These are phyloP conservation scores for Uromyces viciae-fabae DNA, from an alignment of 1,284 basidiomycete species.

Conservation along the genomic window DNA sequence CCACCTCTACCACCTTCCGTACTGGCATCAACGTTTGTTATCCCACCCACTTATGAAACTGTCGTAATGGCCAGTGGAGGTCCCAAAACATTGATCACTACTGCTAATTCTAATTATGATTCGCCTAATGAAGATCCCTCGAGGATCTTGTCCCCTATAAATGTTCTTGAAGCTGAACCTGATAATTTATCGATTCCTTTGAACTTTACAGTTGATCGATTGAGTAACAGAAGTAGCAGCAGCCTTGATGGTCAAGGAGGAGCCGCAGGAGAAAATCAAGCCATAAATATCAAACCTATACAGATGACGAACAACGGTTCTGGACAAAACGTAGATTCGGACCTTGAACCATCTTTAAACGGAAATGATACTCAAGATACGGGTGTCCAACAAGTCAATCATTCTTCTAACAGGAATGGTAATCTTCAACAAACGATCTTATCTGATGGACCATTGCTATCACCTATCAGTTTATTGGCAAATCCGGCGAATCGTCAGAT, in stretches of 20 bases:
- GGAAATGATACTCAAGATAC: not conserved
- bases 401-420: too few relatives aligned
- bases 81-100: not conserved
- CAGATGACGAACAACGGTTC: too few relatives aligned
- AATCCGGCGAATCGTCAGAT: conserved; percentile 67
- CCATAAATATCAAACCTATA: not conserved
- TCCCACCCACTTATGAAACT: conserved; percentile 79
- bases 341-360: not conserved
- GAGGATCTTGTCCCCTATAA: conserved; percentile 13
- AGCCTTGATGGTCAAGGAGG: not conserved
- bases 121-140: conserved; percentile 14
- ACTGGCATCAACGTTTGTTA: conserved; percentile 78
- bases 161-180: conserved; percentile 17
- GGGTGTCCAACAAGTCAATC: not conserved
- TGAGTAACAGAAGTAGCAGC: conserved; percentile 11
- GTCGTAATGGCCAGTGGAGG: conserved; percentile 54
- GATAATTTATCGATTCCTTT: conserved; percentile 8
- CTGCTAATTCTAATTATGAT: not conserved
- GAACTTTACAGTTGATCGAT: conserved; percentile 19
- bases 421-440: not conserved
- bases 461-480: conserved; percentile 71
- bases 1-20: conserved; percentile 77
- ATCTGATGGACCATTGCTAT: conserved; percentile 60
- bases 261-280: not conserved
- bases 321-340: not conserved